Evolutionary conservation across 164 flowering plant species (phyloP).

Genomic region (Piper longum): DNA sequence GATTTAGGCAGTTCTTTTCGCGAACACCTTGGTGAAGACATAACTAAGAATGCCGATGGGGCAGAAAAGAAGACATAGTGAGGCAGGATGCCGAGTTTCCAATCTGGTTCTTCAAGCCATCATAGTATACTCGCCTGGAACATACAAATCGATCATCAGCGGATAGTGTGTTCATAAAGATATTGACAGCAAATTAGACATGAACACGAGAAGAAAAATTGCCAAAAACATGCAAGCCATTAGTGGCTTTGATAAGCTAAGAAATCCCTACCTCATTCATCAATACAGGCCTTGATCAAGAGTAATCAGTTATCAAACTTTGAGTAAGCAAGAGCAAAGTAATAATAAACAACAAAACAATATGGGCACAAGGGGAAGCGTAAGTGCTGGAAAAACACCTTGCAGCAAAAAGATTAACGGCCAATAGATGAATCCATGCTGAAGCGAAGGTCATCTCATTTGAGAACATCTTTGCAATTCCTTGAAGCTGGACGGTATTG

Average conservation of each 20-base stretch:
- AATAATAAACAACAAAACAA: background rate
- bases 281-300: background rate
- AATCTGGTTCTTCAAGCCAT: constrained; percentile 53
- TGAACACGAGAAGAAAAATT: background rate
- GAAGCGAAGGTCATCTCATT: constrained; percentile 87
- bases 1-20: constrained; percentile 11
- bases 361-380: background rate
- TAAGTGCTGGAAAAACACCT: constrained; percentile 28
- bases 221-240: background rate
- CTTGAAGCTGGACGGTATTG: constrained; percentile 42
- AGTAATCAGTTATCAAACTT: background rate
- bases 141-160: background rate
- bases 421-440: constrained; percentile 89
- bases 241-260: background rate
- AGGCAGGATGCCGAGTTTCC: constrained; percentile 95
- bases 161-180: background rate
- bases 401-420: constrained; percentile 87
- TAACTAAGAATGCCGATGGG: constrained; percentile 71
- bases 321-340: background rate
- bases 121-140: constrained; percentile 70
- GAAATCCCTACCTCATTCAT: background rate
- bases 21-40: constrained; percentile 50
- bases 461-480: constrained; percentile 78
- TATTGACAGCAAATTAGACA: background rate
- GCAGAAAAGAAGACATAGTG: constrained; percentile 75